Evolutionary conservation across 2,329 filamentous ascomycete genomes (phyloP), one percentile per base, ranked within the genome.

Genomic region (Aspergillus pseudotamarii): DNA sequence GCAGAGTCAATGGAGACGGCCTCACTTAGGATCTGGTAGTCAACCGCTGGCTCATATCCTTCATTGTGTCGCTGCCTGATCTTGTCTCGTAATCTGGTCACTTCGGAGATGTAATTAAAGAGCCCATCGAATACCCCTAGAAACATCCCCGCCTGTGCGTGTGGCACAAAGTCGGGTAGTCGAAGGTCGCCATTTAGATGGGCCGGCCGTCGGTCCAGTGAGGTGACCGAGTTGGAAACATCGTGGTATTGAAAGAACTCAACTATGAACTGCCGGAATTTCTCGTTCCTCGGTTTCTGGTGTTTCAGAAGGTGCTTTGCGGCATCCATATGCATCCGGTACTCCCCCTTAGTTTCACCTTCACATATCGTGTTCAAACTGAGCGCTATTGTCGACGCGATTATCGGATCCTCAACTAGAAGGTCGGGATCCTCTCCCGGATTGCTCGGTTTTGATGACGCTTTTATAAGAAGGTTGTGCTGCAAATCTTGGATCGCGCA

Each of bases 241-340:
- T 86, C 86, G 75, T 95, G 92, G 71, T 95, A 96, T 74, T 93
- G 90, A 76, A 96, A 94, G 78, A 96, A 94, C 74, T 89, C 88
- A 64, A 88, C 82, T 62, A 89, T 86, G 69, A 89, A 88, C 57
- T 91, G 89, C 66, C 89, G 89, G 72, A 95, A 93, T 26, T 88
- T 86, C 23, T 88, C 81, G 78, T 83, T 93, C 80, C 72, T 86
- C 72, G 58, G 90, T 82, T 72, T 88, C 60, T 84, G 81, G 12
- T 77, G 82, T 61, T 81, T 82, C n/a, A 94, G 88, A 62, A 96
- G 84, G 61, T 85, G 85, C 69, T 91, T 88, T 66, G 94, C 94
- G 0, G 88, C 91, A 64, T 89, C 83, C 67, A 96, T 88, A 73
- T 96, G 92, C 55, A 90, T 83, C n/a, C 92, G 84, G 76, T 96